Evolutionary conservation across 2,329 filamentous ascomycete genomes (phyloP).

Genomic region (Microthyrium microscopicum): DNA sequence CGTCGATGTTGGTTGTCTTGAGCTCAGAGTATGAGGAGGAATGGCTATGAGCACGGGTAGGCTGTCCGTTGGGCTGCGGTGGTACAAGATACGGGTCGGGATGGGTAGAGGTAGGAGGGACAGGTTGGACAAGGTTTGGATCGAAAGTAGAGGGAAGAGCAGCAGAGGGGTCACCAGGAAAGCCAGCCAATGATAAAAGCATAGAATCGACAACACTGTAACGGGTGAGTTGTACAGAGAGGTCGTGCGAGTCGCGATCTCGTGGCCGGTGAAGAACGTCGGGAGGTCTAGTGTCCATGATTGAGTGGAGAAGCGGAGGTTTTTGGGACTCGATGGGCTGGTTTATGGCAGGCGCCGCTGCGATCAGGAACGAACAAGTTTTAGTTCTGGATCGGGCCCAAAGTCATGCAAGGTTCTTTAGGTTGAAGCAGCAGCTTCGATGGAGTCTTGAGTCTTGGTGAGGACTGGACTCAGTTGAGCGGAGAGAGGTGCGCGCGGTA

Average conservation of each 20-base stretch:
- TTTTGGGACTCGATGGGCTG: no score
- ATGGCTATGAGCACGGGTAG: conserved; percentile 44
- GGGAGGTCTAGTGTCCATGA: no score
- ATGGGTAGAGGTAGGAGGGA: conserved; percentile 19
- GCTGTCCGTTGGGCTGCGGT: conserved; percentile 31
- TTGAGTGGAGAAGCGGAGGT: no score
- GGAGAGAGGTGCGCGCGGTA: no score
- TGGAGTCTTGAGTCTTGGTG: no score
- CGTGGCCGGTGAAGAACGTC: no score
- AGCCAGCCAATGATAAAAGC: conserved; percentile 55
- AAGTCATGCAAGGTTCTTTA: no score
- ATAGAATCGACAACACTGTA: conserved; percentile 93
- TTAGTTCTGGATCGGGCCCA: no score
- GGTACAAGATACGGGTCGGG: conserved; percentile 13
- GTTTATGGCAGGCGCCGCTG: no score
- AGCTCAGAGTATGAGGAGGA: conserved; percentile 42
- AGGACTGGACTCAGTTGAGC: no score
- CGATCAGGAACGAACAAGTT: no score
- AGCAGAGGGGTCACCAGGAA: conserved; percentile 14
- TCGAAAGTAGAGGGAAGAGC: conserved; percentile 22
- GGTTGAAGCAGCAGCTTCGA: no score
- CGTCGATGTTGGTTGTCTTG: conserved; percentile 22
- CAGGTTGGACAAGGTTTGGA: conserved; percentile 19
- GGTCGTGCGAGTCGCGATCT: conserved; percentile 59
- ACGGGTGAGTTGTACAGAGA: conserved; percentile 61